Evolutionary conservation across 2,329 filamentous ascomycete genomes (phyloP), one percentile per base, ranked within the genome.

Genomic region (Thyridium curvatum): DNA sequence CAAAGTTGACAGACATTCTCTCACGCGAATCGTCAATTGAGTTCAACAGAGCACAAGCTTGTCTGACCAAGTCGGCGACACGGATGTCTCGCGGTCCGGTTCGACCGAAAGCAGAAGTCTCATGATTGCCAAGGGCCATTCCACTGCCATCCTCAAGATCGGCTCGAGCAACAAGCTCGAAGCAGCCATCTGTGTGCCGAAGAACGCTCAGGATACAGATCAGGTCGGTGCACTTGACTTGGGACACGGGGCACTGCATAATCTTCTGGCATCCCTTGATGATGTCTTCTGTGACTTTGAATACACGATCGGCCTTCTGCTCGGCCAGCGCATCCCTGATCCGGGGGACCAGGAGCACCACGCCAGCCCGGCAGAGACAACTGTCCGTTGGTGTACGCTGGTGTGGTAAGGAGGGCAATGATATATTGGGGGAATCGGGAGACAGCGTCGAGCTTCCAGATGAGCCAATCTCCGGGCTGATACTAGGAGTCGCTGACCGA

Each of bases 171-270:
- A 32, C 16, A 14, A 26, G 32, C 3, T 21, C 38, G 15, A 40
- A 40, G 38, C 33, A 40, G 4, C 5, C 28, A 15, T 40, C 32
- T 9, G 33, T 30, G 18, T 40, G 28, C 29, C 35, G 38, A 18
- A 40, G 32, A n/a, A 40, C 29, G 16, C 33, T 34, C 10, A 35
- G 18, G 4, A 40, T 40, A 12, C 38, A 40, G 33, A 36, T 40
- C 29, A 40, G 15, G 29, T 40, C 38, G 3, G 38, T 35, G 14
- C 38, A 40, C n/a, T 31, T 40, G 18, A 30, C 29, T 2, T n/a
- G 9, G 12, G 33, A 36, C 7, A 7, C n/a, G 14, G 8, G 8
- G 12, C 38, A 40, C 4, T 21, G 9, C 7, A 36, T 34, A 12
- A 40, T 35, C 3, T 21, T n/a, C 14, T 36, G 29, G 32, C 38